Base-by-base conservation (phyloP, 257 asterid genomes). In the Prunella vulgaris region DNA sequence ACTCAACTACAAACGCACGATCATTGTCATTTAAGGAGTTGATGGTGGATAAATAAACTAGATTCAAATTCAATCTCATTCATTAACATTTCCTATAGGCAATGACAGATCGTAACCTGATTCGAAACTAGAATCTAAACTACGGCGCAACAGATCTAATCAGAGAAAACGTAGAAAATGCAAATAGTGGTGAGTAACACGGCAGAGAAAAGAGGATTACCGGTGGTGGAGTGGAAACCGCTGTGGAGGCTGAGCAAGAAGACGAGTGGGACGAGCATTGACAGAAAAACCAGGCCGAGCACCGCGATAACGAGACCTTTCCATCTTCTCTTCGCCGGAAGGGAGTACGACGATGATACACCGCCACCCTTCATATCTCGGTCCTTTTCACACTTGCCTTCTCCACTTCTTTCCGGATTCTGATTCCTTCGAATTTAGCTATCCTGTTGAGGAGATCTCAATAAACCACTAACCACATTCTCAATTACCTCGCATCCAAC, bases 221-320 rank as follows among this genome's bases (percentile, higher is more conserved):
- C 93, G 25, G 80, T 66, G 56, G 91, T 64, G 61, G 96, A 68
- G 73, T 85, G 95, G 79, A 90, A 81, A 37, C 91, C 82, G 72
- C 52, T 82, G 81, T 89, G 96, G 72, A 88, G 88, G 63, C 99
- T 95, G 63, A 93, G 89, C 78, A 90, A 77, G 78, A 93, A 88
- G 74, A 87, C 82, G 15, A 93, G 87, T 14, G 97, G 97, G 5
- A 90, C 97, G 62, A 93, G 95, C 97, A 93, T 87, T 62, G 99
- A 93, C n/a, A 90, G 88, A 10, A 88, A 78, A 13, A 89, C 99
- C 57, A 93, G 88, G 64, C 87, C 90, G 28, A 90, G 77, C 42
- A 93, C 97, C 68, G 89, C 90, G 40, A 88, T 77, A 69, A 85
- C 88, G 67, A 87, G 81, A 64, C 94, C 84, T 81, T 81, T 90